Percentiles rank a stretch among this genome's conserved stretches.
Conservation (phyloP, 2,329 filamentous ascomycete genomes). For the Penicillium corylophilum region DNA sequence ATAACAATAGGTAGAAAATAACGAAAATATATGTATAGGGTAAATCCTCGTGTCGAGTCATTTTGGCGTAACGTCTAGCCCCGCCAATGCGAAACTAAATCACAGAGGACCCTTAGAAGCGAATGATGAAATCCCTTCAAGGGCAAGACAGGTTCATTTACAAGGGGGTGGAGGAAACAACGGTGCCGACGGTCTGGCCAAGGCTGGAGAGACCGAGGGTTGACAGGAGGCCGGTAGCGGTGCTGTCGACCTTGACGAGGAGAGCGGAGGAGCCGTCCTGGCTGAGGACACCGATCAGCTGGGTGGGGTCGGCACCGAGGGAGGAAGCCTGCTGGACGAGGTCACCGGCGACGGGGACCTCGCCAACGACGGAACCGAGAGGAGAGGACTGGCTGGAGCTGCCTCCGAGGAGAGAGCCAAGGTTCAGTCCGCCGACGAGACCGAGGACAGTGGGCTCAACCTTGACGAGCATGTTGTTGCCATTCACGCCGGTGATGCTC, state of each 20-base stretch:
- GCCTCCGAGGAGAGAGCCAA: slow-evolving; percentile 11
- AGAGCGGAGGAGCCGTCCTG: slow-evolving; percentile 13
- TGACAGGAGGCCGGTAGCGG: slow-evolving; percentile 13
- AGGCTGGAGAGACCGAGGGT: slow-evolving; percentile 17
- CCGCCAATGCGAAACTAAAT: slow-evolving; percentile 5
- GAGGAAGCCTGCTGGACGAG: slow-evolving; percentile 12
- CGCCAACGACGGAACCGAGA: slow-evolving; percentile 17
- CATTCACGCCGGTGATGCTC: slow-evolving; percentile 14
- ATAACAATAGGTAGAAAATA: slow-evolving; percentile 17
- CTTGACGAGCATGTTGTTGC: slow-evolving; percentile 13
- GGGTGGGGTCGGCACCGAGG: slow-evolving; percentile 13
- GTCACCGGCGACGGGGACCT: slow-evolving; percentile 9
- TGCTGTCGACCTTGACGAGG: slow-evolving; percentile 19
- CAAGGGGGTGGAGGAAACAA: slow-evolving; percentile 9
- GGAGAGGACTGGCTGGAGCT: neutral
- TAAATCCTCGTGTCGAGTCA: slow-evolving; percentile 19
- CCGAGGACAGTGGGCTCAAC: slow-evolving; percentile 10
- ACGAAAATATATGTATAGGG: slow-evolving; percentile 10
- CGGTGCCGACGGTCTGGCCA: slow-evolving; percentile 13
- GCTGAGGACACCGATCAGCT: slow-evolving; percentile 16
- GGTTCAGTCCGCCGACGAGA: slow-evolving; percentile 14
- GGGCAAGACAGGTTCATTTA: slow-evolving; percentile 13
- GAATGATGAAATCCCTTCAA: slow-evolving; percentile 20
- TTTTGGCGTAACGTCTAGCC: slow-evolving; percentile 10
- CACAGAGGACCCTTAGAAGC: slow-evolving; percentile 20